phyloP scores from a whole-genome alignment of 2,329 filamentous ascomycete genomes.

The Cercospora berteroae region DNA sequence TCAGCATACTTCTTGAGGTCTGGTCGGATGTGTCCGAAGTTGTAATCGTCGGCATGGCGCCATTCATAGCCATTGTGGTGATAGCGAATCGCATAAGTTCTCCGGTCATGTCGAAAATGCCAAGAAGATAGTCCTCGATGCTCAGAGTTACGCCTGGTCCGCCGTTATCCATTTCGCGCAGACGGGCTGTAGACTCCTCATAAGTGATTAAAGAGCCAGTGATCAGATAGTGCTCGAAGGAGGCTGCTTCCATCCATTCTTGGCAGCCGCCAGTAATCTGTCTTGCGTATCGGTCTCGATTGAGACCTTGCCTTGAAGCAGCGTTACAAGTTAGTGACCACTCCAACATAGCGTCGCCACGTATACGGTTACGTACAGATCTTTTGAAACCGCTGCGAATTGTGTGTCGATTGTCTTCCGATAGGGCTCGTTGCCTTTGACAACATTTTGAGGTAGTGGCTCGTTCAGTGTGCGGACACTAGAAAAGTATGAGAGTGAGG shows the following conservation, averaged over 20 bases:
- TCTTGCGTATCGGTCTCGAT: constrained; percentile 76
- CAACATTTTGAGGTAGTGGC: constrained; percentile 65
- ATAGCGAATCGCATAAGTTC: constrained; percentile 98
- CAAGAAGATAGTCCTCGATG: constrained; percentile 82
- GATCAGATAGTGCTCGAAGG: constrained; percentile 83
- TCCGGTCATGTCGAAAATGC: constrained; percentile 88
- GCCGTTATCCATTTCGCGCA: constrained; percentile 40
- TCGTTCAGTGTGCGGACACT: constrained; percentile 62
- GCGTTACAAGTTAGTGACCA: neutral
- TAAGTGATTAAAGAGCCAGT: constrained; percentile 71
- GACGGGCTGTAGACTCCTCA: constrained; percentile 53
- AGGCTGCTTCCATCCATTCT: constrained; percentile 89
- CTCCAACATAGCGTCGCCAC: neutral
- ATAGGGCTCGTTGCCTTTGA: constrained; percentile 67
- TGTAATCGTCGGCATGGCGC: constrained; percentile 50
- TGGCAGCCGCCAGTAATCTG: constrained; percentile 80
- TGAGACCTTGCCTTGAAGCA: constrained; percentile 57
- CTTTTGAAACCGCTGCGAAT: constrained; percentile 65
- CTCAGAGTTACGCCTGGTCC: constrained; percentile 62
- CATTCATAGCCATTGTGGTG: constrained; percentile 75
- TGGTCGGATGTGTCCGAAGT: constrained; percentile 31
- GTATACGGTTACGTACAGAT: constrained; percentile 51
- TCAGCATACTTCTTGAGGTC: constrained; percentile 62
- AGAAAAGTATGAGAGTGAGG: constrained; percentile 12
- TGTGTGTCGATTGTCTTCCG: constrained; percentile 68